Evolutionary conservation across 2,329 filamentous ascomycete genomes (phyloP).

Genomic region (Ophiosphaerella korrae): DNA sequence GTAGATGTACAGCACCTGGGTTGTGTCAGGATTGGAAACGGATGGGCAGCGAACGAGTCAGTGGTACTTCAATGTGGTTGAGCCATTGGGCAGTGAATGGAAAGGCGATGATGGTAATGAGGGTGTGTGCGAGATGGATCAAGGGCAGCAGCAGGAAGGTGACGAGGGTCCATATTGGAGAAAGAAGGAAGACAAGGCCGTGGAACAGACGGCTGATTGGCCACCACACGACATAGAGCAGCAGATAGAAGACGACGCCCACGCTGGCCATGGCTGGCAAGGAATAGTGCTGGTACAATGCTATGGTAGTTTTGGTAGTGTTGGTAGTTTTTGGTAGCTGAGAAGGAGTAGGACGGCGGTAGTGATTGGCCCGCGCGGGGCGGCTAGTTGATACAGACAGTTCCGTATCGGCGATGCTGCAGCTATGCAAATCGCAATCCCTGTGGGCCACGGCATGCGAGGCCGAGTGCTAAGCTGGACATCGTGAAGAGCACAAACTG

Average conservation of each 20-base stretch:
- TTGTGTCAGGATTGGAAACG: not conserved
- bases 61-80: constrained; percentile 60
- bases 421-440: constrained; percentile 22
- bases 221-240: constrained; percentile 45
- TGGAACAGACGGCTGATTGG: constrained; percentile 47
- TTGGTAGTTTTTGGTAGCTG: not conserved
- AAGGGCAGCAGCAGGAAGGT: constrained; percentile 58
- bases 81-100: constrained; percentile 55
- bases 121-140: constrained; percentile 51
- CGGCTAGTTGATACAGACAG: not conserved
- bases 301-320: too few relatives aligned
- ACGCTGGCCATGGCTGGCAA: constrained; percentile 36
- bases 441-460: constrained; percentile 27
- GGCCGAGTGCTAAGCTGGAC: constrained; percentile 15
- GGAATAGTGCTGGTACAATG: too few relatives aligned
- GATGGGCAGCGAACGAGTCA: constrained; percentile 1
- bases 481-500: not conserved
- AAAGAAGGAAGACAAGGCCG: constrained; percentile 48
- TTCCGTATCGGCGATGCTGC: constrained; percentile 22
- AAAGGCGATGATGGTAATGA: constrained; percentile 50
- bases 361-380: constrained; percentile 22
- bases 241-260: constrained; percentile 31
- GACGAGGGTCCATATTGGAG: constrained; percentile 56
- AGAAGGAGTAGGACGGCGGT: not conserved
- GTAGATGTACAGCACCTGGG: constrained; percentile 58